phyloP scores from a whole-genome alignment of 2,329 filamentous ascomycete species.

The Celoporthe dispersa region DNA sequence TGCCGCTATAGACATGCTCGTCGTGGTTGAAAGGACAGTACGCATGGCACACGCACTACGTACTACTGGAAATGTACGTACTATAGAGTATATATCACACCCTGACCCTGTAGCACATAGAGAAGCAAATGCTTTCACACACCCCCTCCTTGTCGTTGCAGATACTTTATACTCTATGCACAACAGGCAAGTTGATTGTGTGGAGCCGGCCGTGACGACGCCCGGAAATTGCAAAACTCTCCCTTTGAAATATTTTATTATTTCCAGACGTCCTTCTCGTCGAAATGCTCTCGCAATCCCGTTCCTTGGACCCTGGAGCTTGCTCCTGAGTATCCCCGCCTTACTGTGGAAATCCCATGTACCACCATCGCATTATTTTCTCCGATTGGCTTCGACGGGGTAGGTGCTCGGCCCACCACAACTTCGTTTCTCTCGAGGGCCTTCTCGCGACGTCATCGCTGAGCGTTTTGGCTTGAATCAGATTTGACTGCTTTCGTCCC shows the following conservation, averaged over 20 bases:
- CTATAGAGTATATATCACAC: background rate
- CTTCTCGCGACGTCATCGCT: background rate
- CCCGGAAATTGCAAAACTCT: background rate
- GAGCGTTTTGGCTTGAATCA: background rate
- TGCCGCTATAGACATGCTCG: no score
- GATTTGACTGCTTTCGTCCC: slow-evolving; percentile 42
- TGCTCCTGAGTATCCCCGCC: background rate
- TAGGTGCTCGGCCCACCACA: background rate
- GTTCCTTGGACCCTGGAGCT: background rate
- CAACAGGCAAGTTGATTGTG: background rate
- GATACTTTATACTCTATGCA: background rate
- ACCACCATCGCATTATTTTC: background rate
- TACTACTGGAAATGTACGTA: no score
- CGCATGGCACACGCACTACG: no score
- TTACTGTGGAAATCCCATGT: background rate
- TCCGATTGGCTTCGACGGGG: slow-evolving; percentile 7
- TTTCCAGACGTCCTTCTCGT: background rate
- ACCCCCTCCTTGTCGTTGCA: background rate
- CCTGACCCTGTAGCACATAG: background rate
- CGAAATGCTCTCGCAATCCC: background rate
- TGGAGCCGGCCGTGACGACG: background rate
- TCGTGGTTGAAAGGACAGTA: no score
- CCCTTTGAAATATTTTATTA: background rate
- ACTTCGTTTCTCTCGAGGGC: background rate
- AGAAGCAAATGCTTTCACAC: no score